Base-by-base conservation (phyloP, 2,329 filamentous ascomycete species). In the Sarocladium kiliense region DNA sequence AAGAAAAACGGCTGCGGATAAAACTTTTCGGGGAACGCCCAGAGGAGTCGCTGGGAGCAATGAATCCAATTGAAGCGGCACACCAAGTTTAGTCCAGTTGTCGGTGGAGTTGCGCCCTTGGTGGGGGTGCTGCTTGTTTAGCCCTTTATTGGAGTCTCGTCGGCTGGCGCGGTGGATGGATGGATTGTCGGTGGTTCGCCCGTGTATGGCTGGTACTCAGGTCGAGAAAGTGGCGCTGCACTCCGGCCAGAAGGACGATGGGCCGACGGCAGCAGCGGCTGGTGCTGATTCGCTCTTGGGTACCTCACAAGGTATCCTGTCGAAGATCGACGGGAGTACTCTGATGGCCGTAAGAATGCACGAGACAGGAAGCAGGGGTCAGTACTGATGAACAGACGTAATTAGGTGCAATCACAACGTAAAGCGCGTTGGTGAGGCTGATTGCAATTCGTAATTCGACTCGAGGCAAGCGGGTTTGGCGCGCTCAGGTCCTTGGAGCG, bases 41-140 rank as follows among this genome's bases (percentile, higher is more conserved):
- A 51, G 47, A 51, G 18, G 27, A 47, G 47, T 51, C 27, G 30
- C 26, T 51, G 47, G 30, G 9, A 27, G 47, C 18, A 30, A 47
- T 47, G 47, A 51, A 51, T 36, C 27, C 47, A 51, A 51, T 51
- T 51, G 47, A 51, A 51, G 47, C 47, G 47, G 47, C 47, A 51
- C 47, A 36, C 47, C 47, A 23, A 18, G 4, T 32, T 34, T 36
- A 25, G 26, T 51, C 27, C 47, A 36, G 47, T 36, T 3, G 18
- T 51, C 18, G 47, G 47, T 51, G 47, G 47, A 51, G 47, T 30
- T 51, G 27, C 47, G 30, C 27, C n/a, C 47, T 51, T 51, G 30
- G 47, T 51, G 47, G 47, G 47, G 47, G 23, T 51, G 30, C 27
- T 51, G 39, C 27, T 36, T 32, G 27, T 36, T 51, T 51, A 51